phyloP scores from a whole-genome alignment of 116 monocot species.

The Posidonia oceanica region DNA sequence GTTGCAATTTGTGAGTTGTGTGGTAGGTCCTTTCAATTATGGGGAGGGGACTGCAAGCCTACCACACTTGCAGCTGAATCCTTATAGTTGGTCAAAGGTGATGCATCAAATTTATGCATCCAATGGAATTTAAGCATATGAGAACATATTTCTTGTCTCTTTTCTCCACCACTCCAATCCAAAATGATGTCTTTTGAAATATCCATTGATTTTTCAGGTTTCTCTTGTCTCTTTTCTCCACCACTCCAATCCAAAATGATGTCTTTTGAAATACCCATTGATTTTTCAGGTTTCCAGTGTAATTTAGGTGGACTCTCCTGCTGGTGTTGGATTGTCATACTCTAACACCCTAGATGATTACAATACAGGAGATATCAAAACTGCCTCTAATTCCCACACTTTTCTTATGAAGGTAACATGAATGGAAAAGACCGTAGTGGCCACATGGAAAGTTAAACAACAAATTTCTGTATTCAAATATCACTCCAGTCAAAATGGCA shows the following conservation, averaged over 20 bases:
- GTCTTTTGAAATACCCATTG: neutral
- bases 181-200: neutral
- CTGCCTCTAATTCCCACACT: slow-evolving; percentile 26
- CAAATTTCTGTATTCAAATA: no score
- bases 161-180: no score
- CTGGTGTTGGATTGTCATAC: slow-evolving; percentile 32
- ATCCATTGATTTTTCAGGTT: no score
- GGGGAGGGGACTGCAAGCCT: slow-evolving; percentile 22
- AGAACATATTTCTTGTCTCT: neutral
- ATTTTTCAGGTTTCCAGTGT: slow-evolving; percentile 21
- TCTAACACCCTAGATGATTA: slow-evolving; percentile 15
- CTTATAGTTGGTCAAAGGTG: slow-evolving; percentile 95
- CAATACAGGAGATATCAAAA: slow-evolving; percentile 25
- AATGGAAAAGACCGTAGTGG: neutral
- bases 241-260: neutral
- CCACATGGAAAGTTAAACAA: no score
- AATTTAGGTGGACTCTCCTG: slow-evolving; percentile 32
- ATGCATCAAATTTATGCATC: neutral
- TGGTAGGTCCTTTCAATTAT: slow-evolving; percentile 85
- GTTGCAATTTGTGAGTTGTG: neutral
- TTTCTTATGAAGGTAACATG: slow-evolving; percentile 28
- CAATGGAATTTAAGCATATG: neutral
- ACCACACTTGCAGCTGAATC: slow-evolving; percentile 70
- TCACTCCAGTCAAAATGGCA: no score
- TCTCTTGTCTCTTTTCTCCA: no score